These are phyloP conservation scores for Arthrobotrys megalospora DNA, from an alignment of 2,329 filamentous ascomycete species.

Conservation along the genomic window DNA sequence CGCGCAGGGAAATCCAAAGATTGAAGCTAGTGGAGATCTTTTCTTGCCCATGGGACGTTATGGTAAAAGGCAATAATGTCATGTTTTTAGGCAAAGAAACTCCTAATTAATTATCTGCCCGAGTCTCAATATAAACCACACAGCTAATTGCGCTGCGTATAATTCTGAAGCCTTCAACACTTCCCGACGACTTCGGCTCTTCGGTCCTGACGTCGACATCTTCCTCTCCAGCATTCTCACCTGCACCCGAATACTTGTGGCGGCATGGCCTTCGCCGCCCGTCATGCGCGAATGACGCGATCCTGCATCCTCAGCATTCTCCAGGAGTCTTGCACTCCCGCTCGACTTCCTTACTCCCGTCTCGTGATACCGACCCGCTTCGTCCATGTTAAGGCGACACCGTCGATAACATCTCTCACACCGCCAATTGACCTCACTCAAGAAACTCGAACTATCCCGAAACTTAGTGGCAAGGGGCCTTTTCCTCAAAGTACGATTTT, in stretches of 20 bases:
- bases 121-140: conserved; percentile 16
- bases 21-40: conserved; percentile 61
- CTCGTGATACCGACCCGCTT: conserved; percentile 51
- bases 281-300: conserved; percentile 54
- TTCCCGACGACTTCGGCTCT: conserved; percentile 30
- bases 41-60: conserved; percentile 62
- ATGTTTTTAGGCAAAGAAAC: conserved; percentile 62
- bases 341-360: conserved; percentile 24
- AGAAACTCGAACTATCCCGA: conserved; percentile 64
- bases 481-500: conserved; percentile 63
- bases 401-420: conserved; percentile 63
- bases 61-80: conserved; percentile 62
- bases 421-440: conserved; percentile 63
- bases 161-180: conserved; percentile 38
- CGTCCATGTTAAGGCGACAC: conserved; percentile 64
- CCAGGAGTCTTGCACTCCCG: conserved; percentile 24
- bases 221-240: conserved; percentile 6
- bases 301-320: conserved; percentile 45
- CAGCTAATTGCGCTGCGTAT: conserved; percentile 2
- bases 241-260: conserved; percentile 6
- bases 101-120: conserved; percentile 17
- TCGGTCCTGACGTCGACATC: conserved; percentile 37
- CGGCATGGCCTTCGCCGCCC: conserved; percentile 57
- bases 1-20: conserved; percentile 55
- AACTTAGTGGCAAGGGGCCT: conserved; percentile 63